A percentile compares a stretch with the other conserved stretches of the same genome.
Evolutionary conservation across 2,329 filamentous ascomycete species (phyloP).

Genomic region (Apiospora phragmitis): DNA sequence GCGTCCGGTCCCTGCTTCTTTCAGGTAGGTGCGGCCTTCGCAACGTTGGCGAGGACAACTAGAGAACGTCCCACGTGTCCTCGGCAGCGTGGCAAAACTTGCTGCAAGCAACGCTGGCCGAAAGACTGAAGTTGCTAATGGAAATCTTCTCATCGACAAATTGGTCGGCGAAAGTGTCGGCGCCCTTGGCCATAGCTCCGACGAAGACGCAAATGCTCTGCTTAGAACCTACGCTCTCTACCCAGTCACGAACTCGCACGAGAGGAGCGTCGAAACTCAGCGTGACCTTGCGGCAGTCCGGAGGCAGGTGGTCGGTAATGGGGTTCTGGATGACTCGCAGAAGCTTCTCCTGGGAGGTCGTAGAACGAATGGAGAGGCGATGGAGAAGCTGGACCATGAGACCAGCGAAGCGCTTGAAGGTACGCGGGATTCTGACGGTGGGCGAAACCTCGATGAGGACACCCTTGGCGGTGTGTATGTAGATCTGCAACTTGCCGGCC

Average conservation of each 20-base stretch:
- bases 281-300: constrained; percentile 97
- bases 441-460: constrained; percentile 97
- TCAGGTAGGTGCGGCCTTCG: neutral
- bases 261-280: constrained; percentile 91
- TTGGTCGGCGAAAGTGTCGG: constrained; percentile 90
- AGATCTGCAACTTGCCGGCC: constrained; percentile 95
- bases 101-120: constrained; percentile 97
- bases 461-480: constrained; percentile 96
- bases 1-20: constrained; percentile 25
- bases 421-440: constrained; percentile 95
- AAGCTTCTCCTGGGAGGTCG: constrained; percentile 95
- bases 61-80: constrained; percentile 93
- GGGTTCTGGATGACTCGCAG: constrained; percentile 97
- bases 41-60: constrained; percentile 32
- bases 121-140: constrained; percentile 97
- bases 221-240: constrained; percentile 73
- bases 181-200: constrained; percentile 96
- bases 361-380: constrained; percentile 91
- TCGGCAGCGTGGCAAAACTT: constrained; percentile 99
- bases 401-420: constrained; percentile 98
- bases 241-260: constrained; percentile 85
- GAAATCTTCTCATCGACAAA: constrained; percentile 97
- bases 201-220: constrained; percentile 98
- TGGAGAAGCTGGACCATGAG: constrained; percentile 98
- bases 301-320: constrained; percentile 93